These are phyloP conservation scores for Seiridium unicorne DNA, from an alignment of 2,329 filamentous ascomycete species.

Conservation along the genomic window DNA sequence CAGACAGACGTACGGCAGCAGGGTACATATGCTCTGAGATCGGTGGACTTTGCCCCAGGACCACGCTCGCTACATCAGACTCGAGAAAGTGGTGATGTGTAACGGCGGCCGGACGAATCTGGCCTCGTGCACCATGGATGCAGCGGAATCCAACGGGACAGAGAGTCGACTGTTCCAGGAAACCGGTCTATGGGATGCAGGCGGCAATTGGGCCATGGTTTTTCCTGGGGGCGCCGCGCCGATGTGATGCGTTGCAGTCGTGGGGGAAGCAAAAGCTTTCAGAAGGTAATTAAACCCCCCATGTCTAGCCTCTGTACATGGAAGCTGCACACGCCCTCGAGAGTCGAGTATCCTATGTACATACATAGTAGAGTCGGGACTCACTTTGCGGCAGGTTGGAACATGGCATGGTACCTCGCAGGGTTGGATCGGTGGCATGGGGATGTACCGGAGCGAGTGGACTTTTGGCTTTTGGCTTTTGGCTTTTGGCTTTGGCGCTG, in stretches of 20 bases:
- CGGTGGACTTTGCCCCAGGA: no score
- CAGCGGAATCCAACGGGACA: not conserved
- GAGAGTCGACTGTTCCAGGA: not conserved
- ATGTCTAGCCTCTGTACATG: not conserved
- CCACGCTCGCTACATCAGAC: not conserved
- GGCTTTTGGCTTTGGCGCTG: no score
- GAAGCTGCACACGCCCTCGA: not conserved
- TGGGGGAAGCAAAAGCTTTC: not conserved
- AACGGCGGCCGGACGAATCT: not conserved
- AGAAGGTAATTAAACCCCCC: not conserved
- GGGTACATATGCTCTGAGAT: no score
- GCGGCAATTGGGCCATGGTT: not conserved
- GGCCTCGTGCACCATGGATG: not conserved
- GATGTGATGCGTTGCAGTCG: no score
- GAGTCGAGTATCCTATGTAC: not conserved
- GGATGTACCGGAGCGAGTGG: no score
- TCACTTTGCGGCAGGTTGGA: no score
- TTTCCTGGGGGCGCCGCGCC: no score
- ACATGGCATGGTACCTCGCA: no score
- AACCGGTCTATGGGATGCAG: slow-evolving; percentile 4
- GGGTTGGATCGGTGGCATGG: no score
- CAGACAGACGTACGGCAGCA: not conserved
- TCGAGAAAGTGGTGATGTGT: not conserved
- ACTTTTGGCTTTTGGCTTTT: no score
- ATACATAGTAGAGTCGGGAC: no score